Conservation (phyloP, 164 flowering plant genomes). For the Kalanchoe fedtschenkoi region DNA sequence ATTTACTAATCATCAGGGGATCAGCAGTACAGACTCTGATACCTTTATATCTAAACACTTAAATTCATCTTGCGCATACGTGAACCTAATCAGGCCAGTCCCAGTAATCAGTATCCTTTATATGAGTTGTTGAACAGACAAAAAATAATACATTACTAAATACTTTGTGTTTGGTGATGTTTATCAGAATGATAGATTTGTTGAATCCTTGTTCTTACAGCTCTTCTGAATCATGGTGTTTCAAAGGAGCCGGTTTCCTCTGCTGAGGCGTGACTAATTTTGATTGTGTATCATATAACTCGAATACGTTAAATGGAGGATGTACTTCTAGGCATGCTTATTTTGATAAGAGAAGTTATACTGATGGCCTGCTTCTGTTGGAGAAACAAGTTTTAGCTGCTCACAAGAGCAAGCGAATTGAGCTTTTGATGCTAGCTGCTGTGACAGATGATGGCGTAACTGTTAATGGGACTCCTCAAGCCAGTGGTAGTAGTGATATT, state of each 20-base stretch:
- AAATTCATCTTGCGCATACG: no score
- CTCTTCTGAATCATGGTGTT: conserved; percentile 35
- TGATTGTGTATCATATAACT: conserved; percentile 20
- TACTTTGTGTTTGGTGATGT: not conserved
- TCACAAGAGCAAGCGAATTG: conserved; percentile 29
- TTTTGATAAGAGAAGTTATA: conserved; percentile 15
- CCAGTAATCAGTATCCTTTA: no score
- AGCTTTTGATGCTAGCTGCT: conserved; percentile 25
- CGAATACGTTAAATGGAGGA: conserved; percentile 34
- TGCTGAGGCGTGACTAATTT: conserved; percentile 23
- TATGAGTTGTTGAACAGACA: no score
- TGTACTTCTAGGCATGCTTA: conserved; percentile 19
- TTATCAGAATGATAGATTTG: not conserved
- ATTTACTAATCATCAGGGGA: no score
- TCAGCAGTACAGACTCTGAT: no score
- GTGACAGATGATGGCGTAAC: conserved; percentile 78
- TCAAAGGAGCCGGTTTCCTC: conserved; percentile 20
- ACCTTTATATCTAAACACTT: no score
- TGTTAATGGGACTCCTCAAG: conserved; percentile 59
- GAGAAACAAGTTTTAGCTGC: conserved; percentile 15
- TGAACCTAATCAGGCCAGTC: no score
- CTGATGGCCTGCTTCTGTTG: conserved; percentile 13
- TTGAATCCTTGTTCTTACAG: conserved; percentile 29
- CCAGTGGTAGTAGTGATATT: conserved; percentile 39
- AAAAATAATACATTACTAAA: not conserved